Base-by-base conservation (phyloP, 2,329 filamentous ascomycete genomes). In the Talaromyces sp. region DNA sequence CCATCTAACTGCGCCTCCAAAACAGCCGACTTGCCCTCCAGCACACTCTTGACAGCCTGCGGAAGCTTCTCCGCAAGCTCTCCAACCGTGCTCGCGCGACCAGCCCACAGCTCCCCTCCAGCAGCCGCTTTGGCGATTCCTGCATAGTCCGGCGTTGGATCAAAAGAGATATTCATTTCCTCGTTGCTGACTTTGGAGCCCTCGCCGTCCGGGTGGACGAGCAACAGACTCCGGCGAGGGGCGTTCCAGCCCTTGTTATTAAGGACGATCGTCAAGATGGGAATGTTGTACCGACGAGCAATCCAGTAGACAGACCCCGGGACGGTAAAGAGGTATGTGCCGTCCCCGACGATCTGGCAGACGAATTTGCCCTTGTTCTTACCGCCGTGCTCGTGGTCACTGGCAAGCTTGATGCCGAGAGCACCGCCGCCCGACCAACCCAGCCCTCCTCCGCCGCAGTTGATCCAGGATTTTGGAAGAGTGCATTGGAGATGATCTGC, bases 361-460 rank as follows among this genome's bases (percentile, higher is more conserved):
- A 87, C 83, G 65, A 87, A 86, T 64, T 83, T 84, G 33, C 83
- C 83, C 67, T 85, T 82, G 48, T 77, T 77, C 1, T 67, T 71
- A 0, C 79, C 81, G 7, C 82, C 80, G 39, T 81, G 77, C 64
- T 81, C 75, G 2, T 75, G 73, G 57, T 88, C 83, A 0, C 82
- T 81, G 0, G 89, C 91, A 7, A 93, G 82, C 72, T 93, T 92
- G 70, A 93, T 87, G 1, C 90, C 91, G 2, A 93, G 74, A 0
- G 88, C 88, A 59, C 80, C 90, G 14, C 91, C 90, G 14, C 90
- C 90, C 11, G 86, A 90, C 90, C 90, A 93, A 1, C 90, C 90
- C 0, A 93, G 84, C 1, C 91, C 91, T 14, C 89, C 90, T 0
- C 88, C 90, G 1, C 90, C 90, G 71, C 90, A 93, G 73, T 92